phyloP scores from a whole-genome alignment of 352 stramenopile genomes.

The Phytophthora pini region DNA sequence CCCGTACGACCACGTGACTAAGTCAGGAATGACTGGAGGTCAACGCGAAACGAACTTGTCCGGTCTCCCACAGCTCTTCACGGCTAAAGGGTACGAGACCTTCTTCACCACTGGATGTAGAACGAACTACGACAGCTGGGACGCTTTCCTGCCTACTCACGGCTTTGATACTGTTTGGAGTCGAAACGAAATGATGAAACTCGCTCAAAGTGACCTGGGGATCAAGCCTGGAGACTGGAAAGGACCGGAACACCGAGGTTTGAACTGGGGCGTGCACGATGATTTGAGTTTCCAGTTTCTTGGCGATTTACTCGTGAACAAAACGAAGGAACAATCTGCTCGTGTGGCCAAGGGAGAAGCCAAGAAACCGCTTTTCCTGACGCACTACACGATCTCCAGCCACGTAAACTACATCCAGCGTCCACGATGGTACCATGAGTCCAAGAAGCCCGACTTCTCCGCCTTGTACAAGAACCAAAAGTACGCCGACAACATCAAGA shows the following conservation, averaged over 20 bases:
- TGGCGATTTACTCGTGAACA: constrained; percentile 53
- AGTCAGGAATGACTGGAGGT: constrained; percentile 43
- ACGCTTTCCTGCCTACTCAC: constrained; percentile 48
- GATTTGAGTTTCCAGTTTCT: constrained; percentile 60
- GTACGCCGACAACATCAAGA: constrained; percentile 34
- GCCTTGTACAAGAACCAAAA: constrained; percentile 38
- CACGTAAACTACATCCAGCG: constrained; percentile 46
- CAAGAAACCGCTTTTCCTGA: constrained; percentile 61
- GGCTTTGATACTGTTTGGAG: constrained; percentile 56
- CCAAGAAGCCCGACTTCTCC: constrained; percentile 49
- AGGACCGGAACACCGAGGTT: constrained; percentile 15
- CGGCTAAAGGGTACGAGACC: constrained; percentile 51
- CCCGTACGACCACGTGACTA: constrained; percentile 41
- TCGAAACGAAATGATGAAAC: constrained; percentile 41
- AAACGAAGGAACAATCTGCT: constrained; percentile 40
- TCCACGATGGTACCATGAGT: constrained; percentile 47
- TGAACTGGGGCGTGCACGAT: constrained; percentile 61
- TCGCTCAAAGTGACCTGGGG: constrained; percentile 40
- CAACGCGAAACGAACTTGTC: constrained; percentile 29
- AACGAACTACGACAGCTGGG: constrained; percentile 53
- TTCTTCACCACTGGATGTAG: constrained; percentile 53
- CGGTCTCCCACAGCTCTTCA: constrained; percentile 59
- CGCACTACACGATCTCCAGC: constrained; percentile 69
- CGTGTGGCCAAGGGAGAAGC: constrained; percentile 24
- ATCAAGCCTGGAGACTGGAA: constrained; percentile 49